Base-by-base conservation (phyloP, 306 rosid genomes). In the Medicago lupulina region DNA sequence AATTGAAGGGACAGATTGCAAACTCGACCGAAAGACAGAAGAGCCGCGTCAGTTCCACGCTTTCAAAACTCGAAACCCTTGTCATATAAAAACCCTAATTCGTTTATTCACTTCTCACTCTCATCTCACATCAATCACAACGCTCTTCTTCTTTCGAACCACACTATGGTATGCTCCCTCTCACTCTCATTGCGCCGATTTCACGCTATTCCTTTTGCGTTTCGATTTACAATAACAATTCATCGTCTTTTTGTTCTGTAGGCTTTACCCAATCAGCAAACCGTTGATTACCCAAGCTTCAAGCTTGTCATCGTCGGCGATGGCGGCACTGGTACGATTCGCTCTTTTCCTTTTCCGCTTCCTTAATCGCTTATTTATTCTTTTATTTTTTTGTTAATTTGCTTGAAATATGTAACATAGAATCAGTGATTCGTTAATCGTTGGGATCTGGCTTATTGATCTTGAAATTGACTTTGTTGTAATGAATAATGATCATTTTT, bases 291-390 rank as follows among this genome's bases (percentile, higher is more conserved):
- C 76, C 97, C 94, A 0, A 91, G 92, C 77, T 89, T 91, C 85
- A 91, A 91, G 88, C 97, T 91, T 64, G 97, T 91, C 12, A 84
- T 91, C 38, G 97, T 91, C 6, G 97, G 97, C 2, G 97, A 91
- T 21, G 97, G 97, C 49, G 97, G 97, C 81, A 91, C 97, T 1
- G 97, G 97, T 89, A 1, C 6, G 92, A 5, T 81, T 3, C 14
- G 18, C 3, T 12, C 12, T 17, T 53, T 9, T 28, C 40, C 0
- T 14, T 23, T 7, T 19, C 34, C 19, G 10, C 19, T 8, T n/a
- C n/a, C n/a, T n/a, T 1, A 21, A 10, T 18, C 10, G 50, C 15
- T 40, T 40, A 2, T 5, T 39, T 1, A 4, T 41, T 15, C 11
- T 21, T 0, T 4, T 4, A 9, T 57, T 57, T 57, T 57, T 3